phyloP scores from a whole-genome alignment of 2,329 filamentous ascomycete species.

The Diatrype stigma region DNA sequence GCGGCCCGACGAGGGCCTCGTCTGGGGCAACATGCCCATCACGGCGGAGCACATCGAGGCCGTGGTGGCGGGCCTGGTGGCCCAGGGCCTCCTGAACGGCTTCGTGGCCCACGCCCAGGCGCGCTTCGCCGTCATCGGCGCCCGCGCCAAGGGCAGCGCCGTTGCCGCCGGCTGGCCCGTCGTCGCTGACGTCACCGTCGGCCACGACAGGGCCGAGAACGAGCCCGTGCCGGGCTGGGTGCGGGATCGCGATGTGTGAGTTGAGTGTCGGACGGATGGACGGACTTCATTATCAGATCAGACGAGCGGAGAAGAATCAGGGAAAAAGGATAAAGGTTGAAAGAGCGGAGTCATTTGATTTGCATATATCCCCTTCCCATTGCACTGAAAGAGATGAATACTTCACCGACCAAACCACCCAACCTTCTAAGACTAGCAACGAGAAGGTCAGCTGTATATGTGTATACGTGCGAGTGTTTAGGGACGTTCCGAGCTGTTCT shows the following conservation, averaged over 20 bases:
- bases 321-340: too few species aligned
- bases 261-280: not conserved
- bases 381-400: too few species aligned
- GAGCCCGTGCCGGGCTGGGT: slow-evolving; percentile 15
- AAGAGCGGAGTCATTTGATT: too few species aligned
- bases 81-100: slow-evolving; percentile 76
- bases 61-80: slow-evolving; percentile 69
- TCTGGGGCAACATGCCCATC: slow-evolving; percentile 60
- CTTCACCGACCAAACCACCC: too few species aligned
- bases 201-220: slow-evolving; percentile 53
- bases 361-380: too few species aligned
- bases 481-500: too few species aligned
- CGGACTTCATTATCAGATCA: too few species aligned
- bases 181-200: slow-evolving; percentile 63
- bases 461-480: too few species aligned
- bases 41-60: slow-evolving; percentile 68
- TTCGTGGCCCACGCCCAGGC: slow-evolving; percentile 75
- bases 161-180: slow-evolving; percentile 71
- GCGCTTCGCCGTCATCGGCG: slow-evolving; percentile 78
- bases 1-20: slow-evolving; percentile 53
- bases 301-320: too few species aligned
- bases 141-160: slow-evolving; percentile 60
- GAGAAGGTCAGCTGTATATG: too few species aligned
- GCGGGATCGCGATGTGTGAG: not conserved
- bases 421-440: too few species aligned